Conservation (phyloP, 225 moss, liverwort and hornwort species). For the Lunularia cruciata region DNA sequence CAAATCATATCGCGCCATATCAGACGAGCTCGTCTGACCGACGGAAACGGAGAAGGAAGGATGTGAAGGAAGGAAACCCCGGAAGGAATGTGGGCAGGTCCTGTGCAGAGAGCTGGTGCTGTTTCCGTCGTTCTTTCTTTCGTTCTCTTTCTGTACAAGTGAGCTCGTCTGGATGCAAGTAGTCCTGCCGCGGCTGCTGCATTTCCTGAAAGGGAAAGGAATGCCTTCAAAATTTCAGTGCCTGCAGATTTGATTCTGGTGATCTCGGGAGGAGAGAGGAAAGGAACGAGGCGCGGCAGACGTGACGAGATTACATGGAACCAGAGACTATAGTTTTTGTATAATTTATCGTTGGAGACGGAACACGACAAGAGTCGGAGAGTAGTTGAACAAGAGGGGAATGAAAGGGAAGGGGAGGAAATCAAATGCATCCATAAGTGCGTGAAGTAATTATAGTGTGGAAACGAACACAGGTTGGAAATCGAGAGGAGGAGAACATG, state of each 20-base stretch:
- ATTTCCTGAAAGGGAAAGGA: constrained; percentile 9
- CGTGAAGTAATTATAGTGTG: background rate
- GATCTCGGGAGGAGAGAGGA: background rate
- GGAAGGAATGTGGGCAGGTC: background rate
- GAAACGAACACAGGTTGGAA: background rate
- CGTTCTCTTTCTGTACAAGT: background rate
- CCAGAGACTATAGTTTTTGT: background rate
- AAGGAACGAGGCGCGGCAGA: background rate
- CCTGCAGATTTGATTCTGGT: background rate
- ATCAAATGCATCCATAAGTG: background rate
- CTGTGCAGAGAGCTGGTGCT: background rate
- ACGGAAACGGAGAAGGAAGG: background rate
- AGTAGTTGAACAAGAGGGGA: background rate
- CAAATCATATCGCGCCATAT: constrained; percentile 7
- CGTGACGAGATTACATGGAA: background rate
- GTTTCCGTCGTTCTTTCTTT: background rate
- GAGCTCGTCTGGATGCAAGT: background rate
- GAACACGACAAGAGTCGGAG: background rate
- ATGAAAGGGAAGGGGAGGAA: background rate
- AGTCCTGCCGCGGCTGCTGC: background rate
- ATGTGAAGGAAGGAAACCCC: background rate
- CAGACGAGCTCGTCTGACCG: background rate
- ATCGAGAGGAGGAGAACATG: background rate
- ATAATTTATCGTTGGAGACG: background rate
- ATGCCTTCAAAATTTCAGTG: constrained; percentile 1